phyloP scores from a whole-genome alignment of 164 flowering plant species.

The Magnolia changhungtana region DNA sequence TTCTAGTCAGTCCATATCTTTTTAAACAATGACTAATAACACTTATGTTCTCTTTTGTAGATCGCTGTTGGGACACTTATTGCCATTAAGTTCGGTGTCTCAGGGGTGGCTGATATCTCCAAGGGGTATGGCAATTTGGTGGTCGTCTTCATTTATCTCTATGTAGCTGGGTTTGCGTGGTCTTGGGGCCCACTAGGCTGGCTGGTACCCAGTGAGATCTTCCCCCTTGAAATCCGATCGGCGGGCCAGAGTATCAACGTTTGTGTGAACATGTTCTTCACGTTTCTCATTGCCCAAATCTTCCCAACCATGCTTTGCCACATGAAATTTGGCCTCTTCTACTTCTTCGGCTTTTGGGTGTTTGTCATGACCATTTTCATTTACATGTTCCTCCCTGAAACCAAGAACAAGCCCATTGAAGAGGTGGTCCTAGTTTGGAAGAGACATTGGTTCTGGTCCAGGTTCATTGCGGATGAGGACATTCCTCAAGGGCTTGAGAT shows the following conservation, averaged over 20 bases:
- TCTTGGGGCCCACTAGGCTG: slow-evolving; percentile 36
- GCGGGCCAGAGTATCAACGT: slow-evolving; percentile 32
- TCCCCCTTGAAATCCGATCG: slow-evolving; percentile 31
- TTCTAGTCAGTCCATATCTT: too few relatives aligned
- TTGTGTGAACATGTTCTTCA: slow-evolving; percentile 28
- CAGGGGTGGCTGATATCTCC: slow-evolving; percentile 18
- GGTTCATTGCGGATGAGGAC: slow-evolving; percentile 22
- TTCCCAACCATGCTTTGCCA: slow-evolving; percentile 29
- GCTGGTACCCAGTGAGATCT: slow-evolving; percentile 35
- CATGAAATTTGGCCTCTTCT: slow-evolving; percentile 28
- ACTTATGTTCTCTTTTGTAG: neutral
- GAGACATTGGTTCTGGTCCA: slow-evolving; percentile 28
- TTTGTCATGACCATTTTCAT: slow-evolving; percentile 23
- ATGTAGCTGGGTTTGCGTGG: slow-evolving; percentile 32
- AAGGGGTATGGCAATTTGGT: slow-evolving; percentile 12
- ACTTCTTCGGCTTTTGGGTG: slow-evolving; percentile 26
- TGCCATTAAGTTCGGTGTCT: slow-evolving; percentile 19
- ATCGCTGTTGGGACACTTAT: slow-evolving; percentile 15
- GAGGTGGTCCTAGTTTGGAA: slow-evolving; percentile 29
- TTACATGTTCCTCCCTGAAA: slow-evolving; percentile 27
- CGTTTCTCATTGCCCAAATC: slow-evolving; percentile 24
- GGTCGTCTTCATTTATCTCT: slow-evolving; percentile 21
- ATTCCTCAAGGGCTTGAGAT: neutral
- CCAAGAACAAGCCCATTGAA: slow-evolving; percentile 30
- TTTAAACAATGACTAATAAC: too few relatives aligned